phyloP scores from a whole-genome alignment of 768 basidiomycete species.

The Leucogyrophana mollusca region DNA sequence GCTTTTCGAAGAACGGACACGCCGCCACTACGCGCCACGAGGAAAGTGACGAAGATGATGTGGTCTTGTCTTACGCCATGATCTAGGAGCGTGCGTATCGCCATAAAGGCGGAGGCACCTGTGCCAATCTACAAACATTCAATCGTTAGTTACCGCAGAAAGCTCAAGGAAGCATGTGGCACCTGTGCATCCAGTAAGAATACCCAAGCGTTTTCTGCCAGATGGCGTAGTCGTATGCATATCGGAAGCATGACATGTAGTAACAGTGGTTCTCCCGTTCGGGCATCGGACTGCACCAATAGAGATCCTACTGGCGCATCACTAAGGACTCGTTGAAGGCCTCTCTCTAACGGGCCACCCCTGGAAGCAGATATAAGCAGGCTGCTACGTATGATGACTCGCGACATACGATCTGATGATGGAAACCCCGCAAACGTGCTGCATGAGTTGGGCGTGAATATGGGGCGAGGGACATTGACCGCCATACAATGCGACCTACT shows the following conservation, averaged over 20 bases:
- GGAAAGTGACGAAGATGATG: conserved; percentile 88
- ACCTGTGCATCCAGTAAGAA: conserved; percentile 91
- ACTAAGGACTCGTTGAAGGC: conserved; percentile 84
- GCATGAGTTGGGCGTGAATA: not conserved
- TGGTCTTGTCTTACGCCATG: conserved; percentile 84
- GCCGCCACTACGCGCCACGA: conserved; percentile 83
- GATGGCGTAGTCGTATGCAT: conserved; percentile 62
- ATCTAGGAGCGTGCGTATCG: conserved; percentile 88
- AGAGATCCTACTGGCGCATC: conserved; percentile 87
- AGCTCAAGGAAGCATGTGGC: too few relatives aligned
- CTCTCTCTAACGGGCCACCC: conserved; percentile 88
- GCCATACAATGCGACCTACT: conserved; percentile 34
- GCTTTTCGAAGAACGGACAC: conserved; percentile 73
- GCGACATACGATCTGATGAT: conserved; percentile 79
- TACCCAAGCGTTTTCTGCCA: conserved; percentile 73
- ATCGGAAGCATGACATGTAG: conserved; percentile 80
- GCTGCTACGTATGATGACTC: not conserved
- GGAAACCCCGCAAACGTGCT: conserved; percentile 85
- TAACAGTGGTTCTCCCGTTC: conserved; percentile 84
- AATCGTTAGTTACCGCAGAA: too few relatives aligned
- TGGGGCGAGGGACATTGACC: conserved; percentile 1
- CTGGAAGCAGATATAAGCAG: conserved; percentile 34
- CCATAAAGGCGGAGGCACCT: conserved; percentile 92
- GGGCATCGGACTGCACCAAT: conserved; percentile 84
- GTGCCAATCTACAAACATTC: conserved; percentile 79